A percentile compares a stretch with the other conserved stretches of the same genome.
These are phyloP conservation scores for Saturnispora galanensis DNA, from an alignment of 805 yeast genomes.

Conservation along the genomic window DNA sequence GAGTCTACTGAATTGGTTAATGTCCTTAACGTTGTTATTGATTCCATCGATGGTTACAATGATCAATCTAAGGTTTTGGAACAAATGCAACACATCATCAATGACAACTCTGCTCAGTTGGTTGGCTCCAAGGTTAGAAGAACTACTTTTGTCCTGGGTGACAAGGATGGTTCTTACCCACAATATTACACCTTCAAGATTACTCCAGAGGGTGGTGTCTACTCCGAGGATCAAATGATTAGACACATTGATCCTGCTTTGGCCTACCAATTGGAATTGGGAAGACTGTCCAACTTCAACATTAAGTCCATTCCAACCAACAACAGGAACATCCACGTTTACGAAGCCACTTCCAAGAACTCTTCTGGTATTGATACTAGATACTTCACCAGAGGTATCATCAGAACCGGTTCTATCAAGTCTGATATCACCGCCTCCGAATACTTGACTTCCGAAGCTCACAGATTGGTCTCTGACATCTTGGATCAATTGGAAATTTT, in stretches of 20 bases:
- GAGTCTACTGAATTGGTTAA: conserved; percentile 46
- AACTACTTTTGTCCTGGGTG: conserved; percentile 82
- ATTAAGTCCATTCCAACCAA: conserved; percentile 92
- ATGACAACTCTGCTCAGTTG: conserved; percentile 62
- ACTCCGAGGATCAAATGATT: conserved; percentile 79
- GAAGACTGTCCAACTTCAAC: conserved; percentile 88
- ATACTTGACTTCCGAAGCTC: conserved; percentile 91
- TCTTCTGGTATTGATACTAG: conserved; percentile 83
- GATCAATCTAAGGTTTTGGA: conserved; percentile 59
- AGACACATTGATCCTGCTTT: conserved; percentile 98
- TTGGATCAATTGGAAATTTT: conserved; percentile 90
- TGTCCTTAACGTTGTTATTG: conserved; percentile 73
- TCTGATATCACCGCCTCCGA: conserved; percentile 91
- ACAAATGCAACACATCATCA: conserved; percentile 55
- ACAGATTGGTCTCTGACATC: conserved; percentile 91
- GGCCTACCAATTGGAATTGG: conserved; percentile 94
- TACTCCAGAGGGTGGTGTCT: conserved; percentile 50
- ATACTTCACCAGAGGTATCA: conserved; percentile 93
- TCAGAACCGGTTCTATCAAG: conserved; percentile 89
- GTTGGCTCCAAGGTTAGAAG: conserved; percentile 74
- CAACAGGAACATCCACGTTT: conserved; percentile 94
- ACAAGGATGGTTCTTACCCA: conserved; percentile 79
- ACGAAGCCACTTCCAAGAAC: conserved; percentile 92
- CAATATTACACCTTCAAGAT: conserved; percentile 85
- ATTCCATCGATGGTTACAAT: conserved; percentile 62